Conservation (phyloP, 75 land plant species). For the Cunninghamia lanceolata region DNA sequence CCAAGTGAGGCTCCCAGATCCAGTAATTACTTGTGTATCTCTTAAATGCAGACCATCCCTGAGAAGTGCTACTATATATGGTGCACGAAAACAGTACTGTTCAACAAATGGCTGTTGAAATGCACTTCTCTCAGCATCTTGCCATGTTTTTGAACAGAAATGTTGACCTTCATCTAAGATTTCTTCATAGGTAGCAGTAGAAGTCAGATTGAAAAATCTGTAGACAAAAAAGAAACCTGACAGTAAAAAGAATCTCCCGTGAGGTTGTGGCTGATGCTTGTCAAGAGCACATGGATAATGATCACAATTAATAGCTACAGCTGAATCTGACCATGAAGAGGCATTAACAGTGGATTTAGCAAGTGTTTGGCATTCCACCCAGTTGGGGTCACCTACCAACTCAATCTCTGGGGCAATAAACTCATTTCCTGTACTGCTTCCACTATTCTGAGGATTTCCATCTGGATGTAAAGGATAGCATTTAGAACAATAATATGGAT, state of each 20-base stretch:
- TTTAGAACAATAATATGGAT: constrained; percentile 52
- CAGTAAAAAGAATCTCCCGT: constrained; percentile 53
- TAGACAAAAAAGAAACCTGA: constrained; percentile 79
- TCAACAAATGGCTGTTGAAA: constrained; percentile 32
- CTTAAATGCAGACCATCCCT: constrained; percentile 54
- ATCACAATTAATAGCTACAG: constrained; percentile 17
- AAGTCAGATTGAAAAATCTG: constrained; percentile 50
- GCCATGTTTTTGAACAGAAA: constrained; percentile 59
- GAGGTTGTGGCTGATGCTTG: constrained; percentile 31
- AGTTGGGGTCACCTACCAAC: constrained; percentile 57
- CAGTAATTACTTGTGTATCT: constrained; percentile 53
- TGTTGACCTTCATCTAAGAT: constrained; percentile 53
- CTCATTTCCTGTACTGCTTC: background rate
- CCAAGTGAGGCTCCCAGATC: constrained; percentile 79
- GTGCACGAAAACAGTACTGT: constrained; percentile 66
- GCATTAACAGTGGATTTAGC: constrained; percentile 41
- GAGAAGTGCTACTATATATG: constrained; percentile 61
- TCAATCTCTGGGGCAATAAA: constrained; percentile 9
- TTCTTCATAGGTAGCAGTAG: constrained; percentile 35
- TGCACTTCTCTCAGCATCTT: constrained; percentile 26
- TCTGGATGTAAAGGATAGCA: constrained; percentile 19
- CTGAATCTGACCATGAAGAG: constrained; percentile 31
- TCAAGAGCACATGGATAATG: constrained; percentile 32
- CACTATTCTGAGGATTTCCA: background rate
- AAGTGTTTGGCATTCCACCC: constrained; percentile 57